phyloP scores from a whole-genome alignment of 306 rosid genomes.

The Acacia melanoxylon region DNA sequence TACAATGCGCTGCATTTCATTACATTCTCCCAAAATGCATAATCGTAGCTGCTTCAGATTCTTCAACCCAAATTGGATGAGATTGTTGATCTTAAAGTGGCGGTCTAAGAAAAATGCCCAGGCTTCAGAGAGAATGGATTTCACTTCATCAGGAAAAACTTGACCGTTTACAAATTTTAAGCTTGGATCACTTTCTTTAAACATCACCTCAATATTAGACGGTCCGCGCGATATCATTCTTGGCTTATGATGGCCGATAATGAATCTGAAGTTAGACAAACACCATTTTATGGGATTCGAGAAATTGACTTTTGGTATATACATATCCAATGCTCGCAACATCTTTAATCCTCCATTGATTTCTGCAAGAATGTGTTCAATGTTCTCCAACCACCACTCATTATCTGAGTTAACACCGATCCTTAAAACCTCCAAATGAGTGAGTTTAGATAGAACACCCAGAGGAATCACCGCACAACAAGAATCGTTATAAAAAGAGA shows the following conservation, averaged over 20 bases:
- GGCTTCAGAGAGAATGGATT: neutral
- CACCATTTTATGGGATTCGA: neutral
- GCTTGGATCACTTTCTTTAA: neutral
- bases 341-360: neutral
- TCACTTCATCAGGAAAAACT: neutral
- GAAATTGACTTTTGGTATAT: neutral
- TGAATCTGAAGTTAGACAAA: neutral
- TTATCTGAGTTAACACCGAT: constrained; percentile 18
- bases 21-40: neutral
- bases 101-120: neutral
- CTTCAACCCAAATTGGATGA: neutral
- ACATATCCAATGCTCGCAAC: neutral
- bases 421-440: neutral
- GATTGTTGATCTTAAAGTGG: neutral
- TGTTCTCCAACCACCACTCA: neutral
- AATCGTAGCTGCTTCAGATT: neutral
- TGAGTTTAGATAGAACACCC: neutral
- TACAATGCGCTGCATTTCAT: neutral
- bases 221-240: constrained; percentile 11
- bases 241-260: neutral
- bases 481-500: neutral
- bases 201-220: neutral
- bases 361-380: neutral
- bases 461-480: neutral
- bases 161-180: neutral